Evolutionary conservation across 2,329 filamentous ascomycete species (phyloP).

Genomic region (Xylaria multiplex): DNA sequence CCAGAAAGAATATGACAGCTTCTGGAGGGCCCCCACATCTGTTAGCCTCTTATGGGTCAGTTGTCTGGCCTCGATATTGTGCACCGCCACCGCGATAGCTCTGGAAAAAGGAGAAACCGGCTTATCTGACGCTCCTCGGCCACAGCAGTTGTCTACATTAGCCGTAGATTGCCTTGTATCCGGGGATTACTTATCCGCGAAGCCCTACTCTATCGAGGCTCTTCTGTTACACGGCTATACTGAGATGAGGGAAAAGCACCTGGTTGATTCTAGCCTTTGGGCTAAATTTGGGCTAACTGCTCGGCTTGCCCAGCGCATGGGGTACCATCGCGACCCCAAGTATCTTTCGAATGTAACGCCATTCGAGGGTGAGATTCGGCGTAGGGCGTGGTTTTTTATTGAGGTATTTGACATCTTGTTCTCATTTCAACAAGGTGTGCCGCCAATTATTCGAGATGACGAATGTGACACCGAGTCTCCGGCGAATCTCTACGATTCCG

Average conservation of each 20-base stretch:
- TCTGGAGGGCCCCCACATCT: constrained; percentile 56
- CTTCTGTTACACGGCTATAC: constrained; percentile 58
- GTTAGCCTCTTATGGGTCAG: constrained; percentile 61
- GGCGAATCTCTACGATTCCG: constrained; percentile 59
- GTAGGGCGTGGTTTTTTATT: constrained; percentile 60
- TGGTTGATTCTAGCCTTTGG: constrained; percentile 59
- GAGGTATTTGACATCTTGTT: constrained; percentile 60
- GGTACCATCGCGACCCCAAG: constrained; percentile 61
- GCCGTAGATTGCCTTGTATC: constrained; percentile 60
- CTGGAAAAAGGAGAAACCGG: constrained; percentile 47
- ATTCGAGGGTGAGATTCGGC: constrained; percentile 63
- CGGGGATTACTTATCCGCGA: constrained; percentile 58
- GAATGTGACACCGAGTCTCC: constrained; percentile 59
- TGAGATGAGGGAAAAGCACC: constrained; percentile 54
- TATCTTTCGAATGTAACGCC: constrained; percentile 56
- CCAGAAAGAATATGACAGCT: constrained; percentile 58
- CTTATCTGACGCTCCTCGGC: constrained; percentile 42
- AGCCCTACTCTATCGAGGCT: constrained; percentile 60
- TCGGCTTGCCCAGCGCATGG: constrained; percentile 62
- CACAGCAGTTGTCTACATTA: constrained; percentile 50
- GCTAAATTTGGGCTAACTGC: constrained; percentile 58
- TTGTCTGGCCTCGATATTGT: constrained; percentile 60
- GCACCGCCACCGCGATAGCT: constrained; percentile 53
- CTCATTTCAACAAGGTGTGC: constrained; percentile 64
- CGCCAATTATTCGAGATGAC: constrained; percentile 59